Base-by-base conservation (phyloP, 1,284 basidiomycete genomes). In the Phaffia rhodozyma region DNA sequence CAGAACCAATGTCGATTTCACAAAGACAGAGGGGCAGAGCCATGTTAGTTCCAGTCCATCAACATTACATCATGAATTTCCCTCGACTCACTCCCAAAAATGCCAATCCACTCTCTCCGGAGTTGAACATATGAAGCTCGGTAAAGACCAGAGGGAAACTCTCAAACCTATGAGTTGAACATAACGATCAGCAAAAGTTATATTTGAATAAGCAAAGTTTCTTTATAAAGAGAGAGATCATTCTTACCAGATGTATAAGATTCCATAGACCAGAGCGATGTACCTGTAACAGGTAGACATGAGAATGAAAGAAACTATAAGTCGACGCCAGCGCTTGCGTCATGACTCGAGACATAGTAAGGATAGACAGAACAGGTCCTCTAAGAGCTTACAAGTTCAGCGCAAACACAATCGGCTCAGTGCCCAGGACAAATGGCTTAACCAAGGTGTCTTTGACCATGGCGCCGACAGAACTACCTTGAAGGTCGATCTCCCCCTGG, bases 401-500 rank as follows among this genome's bases (percentile, higher is more conserved):
- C 16, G 72, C 71, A 49, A 74, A 64, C 16, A 74, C 68, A 62
- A 74, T 71, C 0, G 72, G 71, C 62, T 74, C 72, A 50, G 71
- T 69, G 18, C 69, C 69, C 62, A 74, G 63, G 30, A 58, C 61
- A 59, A 72, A 66, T 11, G 72, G 72, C 54, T 69, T 68, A 52
- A 71, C 27, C 34, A 73, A 65, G 1, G 71, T 67, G 53, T 65
- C 66, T 32, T 57, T 60, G 54, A 68, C 59, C 30, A 71, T 66
- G 11, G 68, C 62, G 0, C 53, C 58, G 7, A 53, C 53, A 7
- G 67, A 62, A 64, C 69, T 70, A 16, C 69, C n/a, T 2, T 56
- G 50, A 21, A 60, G 30, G 1, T 68, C 66, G 55, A 71, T 67
- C 60, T 74, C 72, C 11, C 67, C 64, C 53, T 72, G 68, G 18